A percentile compares a stretch with the other conserved stretches of the same genome.
phyloP scores from a whole-genome alignment of 2,329 filamentous ascomycete genomes.

The Dendryphion nanum region DNA sequence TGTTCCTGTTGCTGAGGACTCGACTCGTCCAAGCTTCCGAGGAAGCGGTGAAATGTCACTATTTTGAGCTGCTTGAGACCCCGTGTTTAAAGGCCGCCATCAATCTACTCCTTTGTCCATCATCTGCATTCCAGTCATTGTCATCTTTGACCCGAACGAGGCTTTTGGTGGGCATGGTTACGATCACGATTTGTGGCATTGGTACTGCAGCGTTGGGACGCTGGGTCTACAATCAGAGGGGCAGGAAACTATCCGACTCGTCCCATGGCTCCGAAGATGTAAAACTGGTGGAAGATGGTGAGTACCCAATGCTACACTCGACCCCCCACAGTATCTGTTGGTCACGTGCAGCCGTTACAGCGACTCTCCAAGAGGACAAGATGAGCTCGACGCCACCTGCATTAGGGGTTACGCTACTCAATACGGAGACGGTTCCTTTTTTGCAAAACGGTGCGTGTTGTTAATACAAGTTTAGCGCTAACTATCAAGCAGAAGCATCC shows the following conservation, averaged over 20 bases:
- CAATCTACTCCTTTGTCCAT: conserved; percentile 16
- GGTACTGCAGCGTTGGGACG: conserved; percentile 21
- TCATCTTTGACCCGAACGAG: conserved; percentile 11
- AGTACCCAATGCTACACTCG: too few species aligned
- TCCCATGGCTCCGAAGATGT: neutral
- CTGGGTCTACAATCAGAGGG: neutral
- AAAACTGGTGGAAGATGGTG: neutral
- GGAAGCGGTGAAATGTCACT: conserved; percentile 21
- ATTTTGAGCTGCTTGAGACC: conserved; percentile 19
- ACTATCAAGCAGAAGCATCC: conserved; percentile 42
- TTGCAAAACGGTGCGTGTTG: neutral
- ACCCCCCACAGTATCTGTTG: too few species aligned
- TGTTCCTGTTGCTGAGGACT: conserved; percentile 30
- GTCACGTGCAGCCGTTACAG: too few species aligned
- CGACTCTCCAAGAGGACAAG: too few species aligned
- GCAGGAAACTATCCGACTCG: neutral
- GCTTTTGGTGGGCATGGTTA: conserved; percentile 38
- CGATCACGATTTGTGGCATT: conserved; percentile 38
- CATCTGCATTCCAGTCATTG: conserved; percentile 24
- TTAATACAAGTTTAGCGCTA: neutral
- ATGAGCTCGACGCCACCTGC: too few species aligned
- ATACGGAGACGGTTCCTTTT: neutral
- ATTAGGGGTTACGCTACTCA: too few species aligned
- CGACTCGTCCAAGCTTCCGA: conserved; percentile 23
- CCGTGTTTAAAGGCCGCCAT: conserved; percentile 25